Conservation (phyloP, 1,284 basidiomycete species). For the Laetiporus sulphureus region DNA sequence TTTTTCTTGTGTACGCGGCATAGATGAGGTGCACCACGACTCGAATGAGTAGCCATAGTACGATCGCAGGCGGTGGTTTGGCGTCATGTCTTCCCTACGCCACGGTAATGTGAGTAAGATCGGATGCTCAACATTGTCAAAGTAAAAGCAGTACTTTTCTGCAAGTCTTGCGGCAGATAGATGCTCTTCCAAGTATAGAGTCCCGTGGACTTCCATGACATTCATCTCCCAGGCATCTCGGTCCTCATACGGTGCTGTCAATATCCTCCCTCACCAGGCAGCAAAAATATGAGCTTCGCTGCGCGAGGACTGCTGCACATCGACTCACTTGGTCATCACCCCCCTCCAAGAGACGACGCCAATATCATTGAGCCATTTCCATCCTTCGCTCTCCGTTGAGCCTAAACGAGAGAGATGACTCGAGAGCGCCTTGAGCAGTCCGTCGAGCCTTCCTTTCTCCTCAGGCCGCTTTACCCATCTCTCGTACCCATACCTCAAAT, state of each 20-base stretch:
- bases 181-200: slow-evolving; percentile 84
- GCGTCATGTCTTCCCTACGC: slow-evolving; percentile 53
- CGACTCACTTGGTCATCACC: slow-evolving; percentile 82
- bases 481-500: slow-evolving; percentile 61
- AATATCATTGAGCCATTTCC: slow-evolving; percentile 31
- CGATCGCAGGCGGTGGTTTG: slow-evolving; percentile 49
- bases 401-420: slow-evolving; percentile 33
- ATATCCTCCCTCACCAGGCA: slow-evolving; percentile 47
- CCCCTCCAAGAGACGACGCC: slow-evolving; percentile 83
- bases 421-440: slow-evolving; percentile 50
- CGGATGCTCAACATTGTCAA: slow-evolving; percentile 16
- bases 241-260: slow-evolving; percentile 78
- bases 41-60: slow-evolving; percentile 87
- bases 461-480: slow-evolving; percentile 65
- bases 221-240: slow-evolving; percentile 82
- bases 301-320: not conserved
- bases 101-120: not conserved
- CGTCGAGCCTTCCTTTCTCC: slow-evolving; percentile 55
- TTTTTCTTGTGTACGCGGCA: slow-evolving; percentile 20
- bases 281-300: not conserved
- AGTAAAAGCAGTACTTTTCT: slow-evolving; percentile 70
- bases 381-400: slow-evolving; percentile 29
- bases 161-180: slow-evolving; percentile 45
- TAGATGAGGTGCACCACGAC: slow-evolving; percentile 68
- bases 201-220: slow-evolving; percentile 71